phyloP scores from a whole-genome alignment of 495 filamentous ascomycete species.

The Hypoxylon fragiforme region DNA sequence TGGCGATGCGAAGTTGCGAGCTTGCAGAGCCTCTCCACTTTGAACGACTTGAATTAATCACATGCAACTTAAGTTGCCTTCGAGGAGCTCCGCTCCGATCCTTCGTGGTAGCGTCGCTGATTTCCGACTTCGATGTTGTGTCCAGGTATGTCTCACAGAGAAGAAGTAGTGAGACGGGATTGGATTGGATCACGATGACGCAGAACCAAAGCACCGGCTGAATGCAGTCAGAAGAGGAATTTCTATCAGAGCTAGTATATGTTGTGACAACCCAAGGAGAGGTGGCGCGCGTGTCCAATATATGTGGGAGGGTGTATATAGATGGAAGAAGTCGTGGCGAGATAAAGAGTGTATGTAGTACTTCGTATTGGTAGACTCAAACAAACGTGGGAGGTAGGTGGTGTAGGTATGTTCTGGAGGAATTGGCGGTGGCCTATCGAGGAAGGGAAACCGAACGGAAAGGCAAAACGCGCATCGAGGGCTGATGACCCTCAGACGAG shows the following conservation, averaged over 20 bases:
- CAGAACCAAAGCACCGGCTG: constrained; percentile 22
- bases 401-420: too few species aligned
- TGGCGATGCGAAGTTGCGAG: neutral
- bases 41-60: constrained; percentile 16
- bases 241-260: constrained; percentile 32
- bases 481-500: constrained; percentile 32
- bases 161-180: constrained; percentile 11
- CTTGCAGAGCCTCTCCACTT: constrained; percentile 20
- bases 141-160: constrained; percentile 20
- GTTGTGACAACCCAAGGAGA: constrained; percentile 19
- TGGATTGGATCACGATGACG: constrained; percentile 17
- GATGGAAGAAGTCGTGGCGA: constrained; percentile 15
- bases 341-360: constrained; percentile 29
- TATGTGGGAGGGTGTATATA: constrained; percentile 34
- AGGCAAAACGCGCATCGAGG: constrained; percentile 33
- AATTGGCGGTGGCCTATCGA: constrained; percentile 19
- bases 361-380: constrained; percentile 31
- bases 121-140: constrained; percentile 26
- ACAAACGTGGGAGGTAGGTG: constrained; percentile 19
- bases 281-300: constrained; percentile 28
- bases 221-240: constrained; percentile 20
- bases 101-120: constrained; percentile 21
- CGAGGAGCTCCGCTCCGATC: constrained; percentile 4
- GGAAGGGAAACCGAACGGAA: constrained; percentile 21
- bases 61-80: constrained; percentile 15